Percentiles rank a stretch among this genome's conserved stretches.
phyloP scores from a whole-genome alignment of 805 yeast genomes.

The Saccharomycopsis selenospora region DNA sequence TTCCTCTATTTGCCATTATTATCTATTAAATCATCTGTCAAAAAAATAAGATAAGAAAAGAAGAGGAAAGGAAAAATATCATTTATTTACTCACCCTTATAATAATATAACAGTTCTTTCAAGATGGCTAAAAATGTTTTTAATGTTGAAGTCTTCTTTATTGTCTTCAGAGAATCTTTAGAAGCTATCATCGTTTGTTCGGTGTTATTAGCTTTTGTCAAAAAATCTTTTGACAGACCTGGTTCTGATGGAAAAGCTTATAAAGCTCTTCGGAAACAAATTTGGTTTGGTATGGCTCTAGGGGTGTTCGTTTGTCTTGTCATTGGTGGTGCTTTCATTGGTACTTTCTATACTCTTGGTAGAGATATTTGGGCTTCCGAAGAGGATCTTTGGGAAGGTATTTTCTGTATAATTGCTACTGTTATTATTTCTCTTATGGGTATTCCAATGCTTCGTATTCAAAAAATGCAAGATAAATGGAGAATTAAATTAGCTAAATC shows the following conservation, averaged over 20 bases:
- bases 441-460: slow-evolving; percentile 89
- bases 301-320: slow-evolving; percentile 77
- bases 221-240: slow-evolving; percentile 63
- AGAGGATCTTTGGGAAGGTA: slow-evolving; percentile 97
- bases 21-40: no score
- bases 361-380: slow-evolving; percentile 79
- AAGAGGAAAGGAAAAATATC: no score
- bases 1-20: no score
- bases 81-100: no score
- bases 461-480: slow-evolving; percentile 97
- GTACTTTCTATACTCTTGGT: slow-evolving; percentile 77
- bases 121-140: slow-evolving; percentile 17
- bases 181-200: slow-evolving; percentile 92
- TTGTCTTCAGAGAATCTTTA: slow-evolving; percentile 86
- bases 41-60: no score
- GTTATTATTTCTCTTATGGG: slow-evolving; percentile 90
- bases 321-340: slow-evolving; percentile 90
- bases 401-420: slow-evolving; percentile 85
- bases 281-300: slow-evolving; percentile 71
- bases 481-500: slow-evolving; percentile 88
- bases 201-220: slow-evolving; percentile 82
- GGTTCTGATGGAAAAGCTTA: slow-evolving; percentile 45
- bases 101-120: no score
- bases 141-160: slow-evolving; percentile 57
- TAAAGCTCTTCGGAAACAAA: slow-evolving; percentile 62